These are phyloP conservation scores for Prunella vulgaris DNA, from an alignment of 257 asterid genomes.

Conservation along the genomic window DNA sequence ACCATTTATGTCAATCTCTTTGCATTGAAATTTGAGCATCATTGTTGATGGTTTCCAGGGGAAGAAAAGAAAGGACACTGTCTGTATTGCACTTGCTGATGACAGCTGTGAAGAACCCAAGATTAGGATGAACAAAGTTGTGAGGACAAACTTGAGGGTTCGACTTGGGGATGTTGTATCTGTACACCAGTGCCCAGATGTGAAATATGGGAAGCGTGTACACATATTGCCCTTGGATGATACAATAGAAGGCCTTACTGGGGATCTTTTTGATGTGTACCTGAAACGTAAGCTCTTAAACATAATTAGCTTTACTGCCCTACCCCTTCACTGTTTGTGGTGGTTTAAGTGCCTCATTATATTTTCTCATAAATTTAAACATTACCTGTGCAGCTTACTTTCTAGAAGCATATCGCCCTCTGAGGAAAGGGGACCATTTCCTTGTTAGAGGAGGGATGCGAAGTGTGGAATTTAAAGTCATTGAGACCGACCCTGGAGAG, in stretches of 20 bases:
- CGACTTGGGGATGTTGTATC: slow-evolving; percentile 79
- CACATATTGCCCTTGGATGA: slow-evolving; percentile 77
- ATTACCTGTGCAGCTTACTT: slow-evolving; percentile 36
- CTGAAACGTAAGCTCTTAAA: slow-evolving; percentile 53
- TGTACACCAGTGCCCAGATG: slow-evolving; percentile 87
- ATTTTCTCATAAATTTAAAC: background rate
- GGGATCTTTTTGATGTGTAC: slow-evolving; percentile 69
- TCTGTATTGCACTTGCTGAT: slow-evolving; percentile 82
- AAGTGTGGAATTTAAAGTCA: slow-evolving; percentile 47
- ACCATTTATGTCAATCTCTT: background rate
- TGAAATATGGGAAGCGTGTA: slow-evolving; percentile 75
- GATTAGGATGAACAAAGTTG: slow-evolving; percentile 81
- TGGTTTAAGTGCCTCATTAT: background rate
- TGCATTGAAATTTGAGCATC: slow-evolving; percentile 11
- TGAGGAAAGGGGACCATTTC: slow-evolving; percentile 54
- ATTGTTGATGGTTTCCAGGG: slow-evolving; percentile 46
- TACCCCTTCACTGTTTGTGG: too few species aligned
- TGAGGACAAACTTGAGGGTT: slow-evolving; percentile 62
- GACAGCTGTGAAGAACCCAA: slow-evolving; percentile 71
- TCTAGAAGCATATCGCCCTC: slow-evolving; percentile 47
- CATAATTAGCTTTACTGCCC: background rate
- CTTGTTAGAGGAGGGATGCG: slow-evolving; percentile 58
- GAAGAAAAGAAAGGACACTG: slow-evolving; percentile 80
- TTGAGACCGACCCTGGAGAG: slow-evolving; percentile 55
- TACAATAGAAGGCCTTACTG: slow-evolving; percentile 76